Conservation (phyloP, 2,329 filamentous ascomycete genomes). For the Escovopsis sp. region DNA sequence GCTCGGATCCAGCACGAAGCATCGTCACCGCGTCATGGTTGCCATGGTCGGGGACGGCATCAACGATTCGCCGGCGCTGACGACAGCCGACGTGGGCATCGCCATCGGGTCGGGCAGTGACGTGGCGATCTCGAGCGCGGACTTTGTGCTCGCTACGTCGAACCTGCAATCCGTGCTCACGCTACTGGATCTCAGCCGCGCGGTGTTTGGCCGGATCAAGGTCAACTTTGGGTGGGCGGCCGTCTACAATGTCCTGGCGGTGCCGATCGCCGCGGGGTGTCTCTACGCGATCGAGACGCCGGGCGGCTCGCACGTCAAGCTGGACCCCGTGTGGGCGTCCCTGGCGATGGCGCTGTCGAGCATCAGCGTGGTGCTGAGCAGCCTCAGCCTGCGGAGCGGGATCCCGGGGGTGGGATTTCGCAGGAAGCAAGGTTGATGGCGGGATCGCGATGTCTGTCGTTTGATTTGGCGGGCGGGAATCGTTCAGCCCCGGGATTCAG, state of each 20-base stretch:
- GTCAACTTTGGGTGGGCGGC: slow-evolving; percentile 80
- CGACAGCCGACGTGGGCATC: slow-evolving; percentile 68
- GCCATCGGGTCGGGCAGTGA: slow-evolving; percentile 75
- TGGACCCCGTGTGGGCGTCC: slow-evolving; percentile 75
- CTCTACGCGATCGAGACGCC: slow-evolving; percentile 44
- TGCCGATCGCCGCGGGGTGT: slow-evolving; percentile 70
- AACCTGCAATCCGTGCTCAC: slow-evolving; percentile 56
- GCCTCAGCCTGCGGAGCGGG: slow-evolving; percentile 49
- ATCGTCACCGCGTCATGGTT: slow-evolving; percentile 33
- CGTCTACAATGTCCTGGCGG: slow-evolving; percentile 63
- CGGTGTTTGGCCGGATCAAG: slow-evolving; percentile 64
- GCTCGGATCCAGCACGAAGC: background rate
- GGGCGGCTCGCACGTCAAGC: slow-evolving; percentile 39
- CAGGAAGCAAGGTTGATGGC: slow-evolving; percentile 3
- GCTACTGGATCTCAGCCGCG: slow-evolving; percentile 54
- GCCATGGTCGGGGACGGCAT: slow-evolving; percentile 85
- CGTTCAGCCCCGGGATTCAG: no score
- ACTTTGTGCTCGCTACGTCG: slow-evolving; percentile 67
- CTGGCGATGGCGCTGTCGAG: slow-evolving; percentile 88
- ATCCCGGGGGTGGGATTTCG: slow-evolving; percentile 29
- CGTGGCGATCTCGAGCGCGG: slow-evolving; percentile 66
- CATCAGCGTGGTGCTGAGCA: slow-evolving; percentile 76
- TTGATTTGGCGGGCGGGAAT: no score
- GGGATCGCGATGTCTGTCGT: no score
- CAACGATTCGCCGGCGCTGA: slow-evolving; percentile 74